A percentile compares a stretch with the other conserved stretches of the same genome.
Evolutionary conservation across 179 eudicot genomes (phyloP).

Genomic region (Sideroxylon spinosum): DNA sequence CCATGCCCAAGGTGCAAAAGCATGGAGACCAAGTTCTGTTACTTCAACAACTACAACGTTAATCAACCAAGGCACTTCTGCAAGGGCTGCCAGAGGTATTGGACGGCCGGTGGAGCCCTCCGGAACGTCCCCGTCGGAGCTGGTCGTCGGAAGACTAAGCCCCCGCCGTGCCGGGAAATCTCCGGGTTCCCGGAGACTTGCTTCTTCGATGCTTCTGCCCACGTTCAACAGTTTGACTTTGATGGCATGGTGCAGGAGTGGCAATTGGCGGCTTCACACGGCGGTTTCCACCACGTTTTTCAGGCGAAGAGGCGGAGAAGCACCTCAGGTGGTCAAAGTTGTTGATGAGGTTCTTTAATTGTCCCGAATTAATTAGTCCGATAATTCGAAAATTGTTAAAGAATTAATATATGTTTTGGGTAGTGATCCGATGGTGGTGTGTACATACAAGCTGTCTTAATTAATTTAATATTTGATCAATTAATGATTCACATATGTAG

Average conservation of each 20-base stretch:
- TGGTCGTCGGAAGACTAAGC: slow-evolving; percentile 54
- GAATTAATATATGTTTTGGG: background rate
- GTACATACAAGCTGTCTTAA: background rate
- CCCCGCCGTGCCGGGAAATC: slow-evolving; percentile 24
- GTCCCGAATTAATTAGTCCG: background rate
- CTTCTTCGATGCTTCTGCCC: slow-evolving; percentile 27
- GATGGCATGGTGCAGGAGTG: slow-evolving; percentile 43
- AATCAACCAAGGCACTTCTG: slow-evolving; percentile 69
- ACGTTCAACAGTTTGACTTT: slow-evolving; percentile 32
- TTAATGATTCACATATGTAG: background rate
- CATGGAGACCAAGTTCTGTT: slow-evolving; percentile 65
- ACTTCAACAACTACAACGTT: slow-evolving; percentile 64
- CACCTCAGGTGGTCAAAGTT: slow-evolving; percentile 33
- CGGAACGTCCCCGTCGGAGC: slow-evolving; percentile 60
- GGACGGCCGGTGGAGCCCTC: slow-evolving; percentile 69
- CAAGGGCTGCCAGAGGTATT: slow-evolving; percentile 58
- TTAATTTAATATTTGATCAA: background rate
- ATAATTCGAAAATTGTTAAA: background rate
- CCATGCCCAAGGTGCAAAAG: slow-evolving; percentile 64
- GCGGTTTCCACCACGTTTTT: slow-evolving; percentile 32
- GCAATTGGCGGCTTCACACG: slow-evolving; percentile 39
- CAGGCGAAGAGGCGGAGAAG: slow-evolving; percentile 49
- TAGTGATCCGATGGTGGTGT: background rate
- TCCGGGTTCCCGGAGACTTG: slow-evolving; percentile 30
- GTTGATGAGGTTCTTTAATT: slow-evolving; percentile 12